Conservation (phyloP, 2,329 filamentous ascomycete genomes). For the Hymenoscyphus occultus region DNA sequence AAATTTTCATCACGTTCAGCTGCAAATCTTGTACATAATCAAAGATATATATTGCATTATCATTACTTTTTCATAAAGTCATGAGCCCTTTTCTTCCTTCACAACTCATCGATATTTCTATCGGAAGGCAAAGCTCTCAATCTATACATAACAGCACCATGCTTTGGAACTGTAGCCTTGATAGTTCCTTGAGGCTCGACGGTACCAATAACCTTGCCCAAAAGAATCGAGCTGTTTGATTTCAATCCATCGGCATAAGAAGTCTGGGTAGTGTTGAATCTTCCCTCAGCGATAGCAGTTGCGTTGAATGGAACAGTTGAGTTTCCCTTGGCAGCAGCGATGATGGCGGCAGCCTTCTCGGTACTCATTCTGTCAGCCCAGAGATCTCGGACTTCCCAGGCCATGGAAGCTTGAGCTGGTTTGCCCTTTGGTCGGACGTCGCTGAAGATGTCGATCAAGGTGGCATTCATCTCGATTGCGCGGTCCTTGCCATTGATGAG, state of each 20-base stretch:
- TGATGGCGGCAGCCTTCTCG: slow-evolving; percentile 42
- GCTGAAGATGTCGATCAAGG: slow-evolving; percentile 51
- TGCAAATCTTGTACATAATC: neutral
- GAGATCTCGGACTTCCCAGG: slow-evolving; percentile 53
- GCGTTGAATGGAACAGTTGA: slow-evolving; percentile 33
- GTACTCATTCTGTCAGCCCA: slow-evolving; percentile 54
- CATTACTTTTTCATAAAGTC: neutral
- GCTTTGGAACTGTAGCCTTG: slow-evolving; percentile 44
- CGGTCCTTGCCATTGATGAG: slow-evolving; percentile 47
- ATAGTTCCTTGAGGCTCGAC: slow-evolving; percentile 44
- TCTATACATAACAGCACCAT: slow-evolving; percentile 51
- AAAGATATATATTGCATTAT: neutral
- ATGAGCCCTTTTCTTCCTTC: neutral
- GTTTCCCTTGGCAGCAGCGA: slow-evolving; percentile 40
- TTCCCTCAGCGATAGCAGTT: slow-evolving; percentile 28
- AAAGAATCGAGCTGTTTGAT: slow-evolving; percentile 42
- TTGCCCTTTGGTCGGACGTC: slow-evolving; percentile 44
- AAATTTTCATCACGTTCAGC: neutral
- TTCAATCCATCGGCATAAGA: slow-evolving; percentile 47
- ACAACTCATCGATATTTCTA: slow-evolving; percentile 46
- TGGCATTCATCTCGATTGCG: slow-evolving; percentile 46
- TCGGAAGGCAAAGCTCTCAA: slow-evolving; percentile 38
- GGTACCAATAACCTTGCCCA: slow-evolving; percentile 45
- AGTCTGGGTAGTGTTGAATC: slow-evolving; percentile 49
- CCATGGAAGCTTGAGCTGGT: slow-evolving; percentile 41